Percentiles rank a stretch among this genome's conserved stretches.
Evolutionary conservation across 331 rosid genomes (phyloP).

Genomic region (Pyrus hybrid): DNA sequence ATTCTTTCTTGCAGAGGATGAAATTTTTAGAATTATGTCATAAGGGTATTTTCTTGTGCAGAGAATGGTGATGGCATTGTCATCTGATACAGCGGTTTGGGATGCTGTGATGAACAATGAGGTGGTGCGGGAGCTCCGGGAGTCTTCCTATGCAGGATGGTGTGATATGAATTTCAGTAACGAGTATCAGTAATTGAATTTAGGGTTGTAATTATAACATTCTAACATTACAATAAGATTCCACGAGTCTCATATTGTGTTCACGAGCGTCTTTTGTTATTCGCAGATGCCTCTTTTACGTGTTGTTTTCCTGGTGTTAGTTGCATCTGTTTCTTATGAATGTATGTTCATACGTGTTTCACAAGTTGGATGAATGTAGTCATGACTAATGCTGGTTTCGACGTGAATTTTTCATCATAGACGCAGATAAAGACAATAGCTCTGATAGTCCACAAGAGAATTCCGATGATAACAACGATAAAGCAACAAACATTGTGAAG

Average conservation of each 20-base stretch:
- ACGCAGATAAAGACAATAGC: constrained; percentile 24
- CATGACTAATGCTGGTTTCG: neutral
- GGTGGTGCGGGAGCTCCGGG: constrained; percentile 53
- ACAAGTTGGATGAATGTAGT: neutral
- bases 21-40: neutral
- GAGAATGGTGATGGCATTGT: constrained; percentile 68
- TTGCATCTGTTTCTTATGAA: neutral
- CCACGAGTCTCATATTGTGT: neutral
- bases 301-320: neutral
- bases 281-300: neutral
- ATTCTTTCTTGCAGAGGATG: neutral
- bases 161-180: neutral
- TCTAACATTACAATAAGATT: neutral
- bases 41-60: constrained; percentile 12
- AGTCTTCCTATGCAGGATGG: constrained; percentile 42
- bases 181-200: too few species aligned
- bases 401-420: neutral
- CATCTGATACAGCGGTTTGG: constrained; percentile 73
- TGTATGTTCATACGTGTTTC: too few species aligned
- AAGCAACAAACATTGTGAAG: constrained; percentile 18
- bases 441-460: constrained; percentile 5
- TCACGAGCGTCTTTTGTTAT: neutral
- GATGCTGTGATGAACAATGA: constrained; percentile 74
- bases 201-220: too few species aligned
- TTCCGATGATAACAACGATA: constrained; percentile 12